A percentile compares a stretch with the other conserved stretches of the same genome.
phyloP scores from a whole-genome alignment of 371 early-diverging fungal species.

The Phascolomyces articulosus region DNA sequence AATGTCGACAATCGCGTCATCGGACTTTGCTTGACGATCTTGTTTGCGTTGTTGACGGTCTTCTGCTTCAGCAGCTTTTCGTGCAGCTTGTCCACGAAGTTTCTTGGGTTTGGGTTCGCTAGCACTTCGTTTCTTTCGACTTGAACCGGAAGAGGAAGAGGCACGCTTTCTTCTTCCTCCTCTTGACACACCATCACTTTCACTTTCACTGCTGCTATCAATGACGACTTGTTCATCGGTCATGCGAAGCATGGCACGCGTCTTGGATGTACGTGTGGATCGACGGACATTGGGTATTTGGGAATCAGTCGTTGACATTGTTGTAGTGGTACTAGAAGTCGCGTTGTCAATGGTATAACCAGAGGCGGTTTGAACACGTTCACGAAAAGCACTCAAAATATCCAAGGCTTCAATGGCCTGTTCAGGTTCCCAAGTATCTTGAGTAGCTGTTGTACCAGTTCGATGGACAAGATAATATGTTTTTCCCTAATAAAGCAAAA shows the following conservation, averaged over 20 bases:
- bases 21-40: slow-evolving; percentile 14
- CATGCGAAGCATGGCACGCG: slow-evolving; percentile 32
- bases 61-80: slow-evolving; percentile 12
- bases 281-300: slow-evolving; percentile 13
- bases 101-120: slow-evolving; percentile 11
- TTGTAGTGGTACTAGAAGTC: neutral
- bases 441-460: slow-evolving; percentile 10
- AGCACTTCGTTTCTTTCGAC: slow-evolving; percentile 15
- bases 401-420: slow-evolving; percentile 7
- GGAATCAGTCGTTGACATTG: neutral
- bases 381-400: slow-evolving; percentile 19
- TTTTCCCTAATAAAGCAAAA: slow-evolving; percentile 10
- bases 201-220: neutral
- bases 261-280: slow-evolving; percentile 28
- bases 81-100: slow-evolving; percentile 16
- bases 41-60: slow-evolving; percentile 18
- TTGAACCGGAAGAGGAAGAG: no score
- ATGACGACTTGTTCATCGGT: slow-evolving; percentile 6
- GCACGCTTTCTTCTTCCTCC: neutral
- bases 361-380: slow-evolving; percentile 15
- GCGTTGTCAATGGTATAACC: slow-evolving; percentile 19
- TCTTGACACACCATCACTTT: neutral
- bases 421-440: slow-evolving; percentile 25
- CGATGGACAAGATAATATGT: slow-evolving; percentile 25
- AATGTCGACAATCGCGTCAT: neutral